phyloP scores from a whole-genome alignment of 2,329 filamentous ascomycete genomes.

The Pseudomassariella vexata region DNA sequence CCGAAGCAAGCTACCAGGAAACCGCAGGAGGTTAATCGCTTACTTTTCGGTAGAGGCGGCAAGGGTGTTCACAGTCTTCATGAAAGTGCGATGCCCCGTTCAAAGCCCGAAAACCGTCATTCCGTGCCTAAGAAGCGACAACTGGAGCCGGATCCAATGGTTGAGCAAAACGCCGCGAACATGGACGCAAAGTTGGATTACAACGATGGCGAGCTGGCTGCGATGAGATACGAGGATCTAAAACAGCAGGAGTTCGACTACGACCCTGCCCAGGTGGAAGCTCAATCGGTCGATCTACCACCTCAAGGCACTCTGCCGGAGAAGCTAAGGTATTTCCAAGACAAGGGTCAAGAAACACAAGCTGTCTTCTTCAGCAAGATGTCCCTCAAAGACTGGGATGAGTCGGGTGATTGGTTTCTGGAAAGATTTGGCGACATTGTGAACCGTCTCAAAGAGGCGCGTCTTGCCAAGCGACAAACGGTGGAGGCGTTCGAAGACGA shows the following conservation, averaged over 20 bases:
- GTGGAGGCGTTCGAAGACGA: slow-evolving; percentile 49
- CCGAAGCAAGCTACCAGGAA: slow-evolving; percentile 18
- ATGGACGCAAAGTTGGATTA: slow-evolving; percentile 40
- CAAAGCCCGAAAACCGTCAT: slow-evolving; percentile 16
- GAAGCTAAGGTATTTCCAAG: slow-evolving; percentile 39
- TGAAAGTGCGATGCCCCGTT: slow-evolving; percentile 16
- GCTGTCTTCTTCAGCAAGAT: slow-evolving; percentile 47
- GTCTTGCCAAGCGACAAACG: slow-evolving; percentile 42
- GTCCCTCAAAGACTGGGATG: slow-evolving; percentile 52
- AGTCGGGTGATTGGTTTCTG: slow-evolving; percentile 55
- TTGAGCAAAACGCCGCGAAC: slow-evolving; percentile 20
- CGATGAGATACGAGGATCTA: slow-evolving; percentile 48
- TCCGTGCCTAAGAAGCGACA: slow-evolving; percentile 15
- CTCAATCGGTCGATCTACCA: slow-evolving; percentile 26
- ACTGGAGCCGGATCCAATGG: too few relatives aligned
- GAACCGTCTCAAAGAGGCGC: slow-evolving; percentile 39
- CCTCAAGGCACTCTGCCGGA: slow-evolving; percentile 36
- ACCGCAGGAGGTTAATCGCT: slow-evolving; percentile 19
- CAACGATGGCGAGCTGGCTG: slow-evolving; percentile 47
- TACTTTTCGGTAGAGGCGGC: slow-evolving; percentile 17
- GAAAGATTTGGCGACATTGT: slow-evolving; percentile 46
- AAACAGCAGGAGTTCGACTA: slow-evolving; percentile 50
- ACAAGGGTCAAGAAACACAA: slow-evolving; percentile 35
- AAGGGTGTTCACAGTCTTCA: slow-evolving; percentile 6
- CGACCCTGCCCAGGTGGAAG: slow-evolving; percentile 44